Conservation (phyloP, 2,329 filamentous ascomycete genomes). For the Lithohypha guttulata region DNA sequence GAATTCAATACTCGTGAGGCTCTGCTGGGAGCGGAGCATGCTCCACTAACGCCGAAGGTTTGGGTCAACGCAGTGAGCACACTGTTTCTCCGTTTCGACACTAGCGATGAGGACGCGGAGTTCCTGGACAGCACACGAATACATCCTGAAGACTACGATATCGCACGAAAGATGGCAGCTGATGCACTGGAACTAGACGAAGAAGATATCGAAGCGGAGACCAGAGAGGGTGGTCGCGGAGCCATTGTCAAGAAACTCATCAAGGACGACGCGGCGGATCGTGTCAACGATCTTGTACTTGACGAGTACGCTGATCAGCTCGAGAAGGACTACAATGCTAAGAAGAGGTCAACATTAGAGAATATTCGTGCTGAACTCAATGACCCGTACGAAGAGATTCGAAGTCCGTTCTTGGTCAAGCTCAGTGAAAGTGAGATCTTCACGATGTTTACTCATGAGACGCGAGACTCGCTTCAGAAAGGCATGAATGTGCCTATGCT, state of each 20-base stretch:
- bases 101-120: conserved; percentile 70
- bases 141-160: conserved; percentile 95
- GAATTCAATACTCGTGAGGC: conserved; percentile 74
- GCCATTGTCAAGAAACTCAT: conserved; percentile 93
- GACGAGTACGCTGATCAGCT: conserved; percentile 96
- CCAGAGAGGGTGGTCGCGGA: conserved; percentile 76
- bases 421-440: conserved; percentile 72
- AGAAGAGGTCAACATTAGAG: conserved; percentile 90
- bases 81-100: conserved; percentile 77
- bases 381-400: conserved; percentile 85
- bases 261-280: conserved; percentile 83
- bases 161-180: conserved; percentile 95
- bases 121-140: conserved; percentile 95
- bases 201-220: conserved; percentile 92
- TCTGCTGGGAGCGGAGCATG: conserved; percentile 73
- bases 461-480: conserved; percentile 66
- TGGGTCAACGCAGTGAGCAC: conserved; percentile 98
- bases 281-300: conserved; percentile 88
- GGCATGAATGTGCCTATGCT: conserved; percentile 82
- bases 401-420: conserved; percentile 59
- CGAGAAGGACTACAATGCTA: conserved; percentile 82
- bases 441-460: conserved; percentile 94
- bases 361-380: conserved; percentile 91
- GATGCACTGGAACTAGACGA: conserved; percentile 94
- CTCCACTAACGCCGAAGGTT: conserved; percentile 77